Evolutionary conservation across 352 stramenopile species (phyloP), one percentile per base, ranked within the genome.

Genomic region (Elongisporangium prolatum): DNA sequence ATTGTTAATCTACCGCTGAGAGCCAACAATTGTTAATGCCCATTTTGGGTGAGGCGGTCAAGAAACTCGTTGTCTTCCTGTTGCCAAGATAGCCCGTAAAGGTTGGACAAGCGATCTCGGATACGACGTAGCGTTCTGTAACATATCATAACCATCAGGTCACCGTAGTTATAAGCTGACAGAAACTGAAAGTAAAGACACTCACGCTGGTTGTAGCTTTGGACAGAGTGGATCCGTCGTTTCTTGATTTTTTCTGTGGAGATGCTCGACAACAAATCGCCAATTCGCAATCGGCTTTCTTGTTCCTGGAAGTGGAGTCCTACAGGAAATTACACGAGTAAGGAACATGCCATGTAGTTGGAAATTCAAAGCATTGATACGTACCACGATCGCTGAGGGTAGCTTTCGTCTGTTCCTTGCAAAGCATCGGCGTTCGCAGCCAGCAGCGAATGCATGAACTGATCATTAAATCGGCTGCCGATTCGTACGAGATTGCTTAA

Each of bases 241-340:
- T 21, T 25, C 8, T 4, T 57, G 61, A 52, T 67, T 73, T 13
- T 52, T 60, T 67, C 59, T 69, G 25, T 60, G 60, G 16, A 77
- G 50, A 34, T 86, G 73, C 54, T 89, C 79, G 8, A 89, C 57
- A 37, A 87, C 77, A 55, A 89, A 87, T 38, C 75, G 70, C 79
- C 79, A 89, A 56, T 89, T 89, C n/a, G 79, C 79, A 38, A 84
- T 70, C 9, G 79, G 79, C 28, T 79, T 84, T 60, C 72, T 77
- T 49, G 74, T 78, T 17, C 64, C 60, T 16, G 79, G 75, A n/a
- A 89, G 65, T 6, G 75, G 75, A 50, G 73, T 80, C 79, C 77
- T 88, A 57, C 3, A 7, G 48, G 10, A 5, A 5, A 48, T 37
- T 13, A 48, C 3, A 48, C 9, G 6, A 13, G 21, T 25, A 52